These are phyloP conservation scores for Ophiostoma novo-ulmi DNA, from an alignment of 2,329 filamentous ascomycete species.

Conservation along the genomic window DNA sequence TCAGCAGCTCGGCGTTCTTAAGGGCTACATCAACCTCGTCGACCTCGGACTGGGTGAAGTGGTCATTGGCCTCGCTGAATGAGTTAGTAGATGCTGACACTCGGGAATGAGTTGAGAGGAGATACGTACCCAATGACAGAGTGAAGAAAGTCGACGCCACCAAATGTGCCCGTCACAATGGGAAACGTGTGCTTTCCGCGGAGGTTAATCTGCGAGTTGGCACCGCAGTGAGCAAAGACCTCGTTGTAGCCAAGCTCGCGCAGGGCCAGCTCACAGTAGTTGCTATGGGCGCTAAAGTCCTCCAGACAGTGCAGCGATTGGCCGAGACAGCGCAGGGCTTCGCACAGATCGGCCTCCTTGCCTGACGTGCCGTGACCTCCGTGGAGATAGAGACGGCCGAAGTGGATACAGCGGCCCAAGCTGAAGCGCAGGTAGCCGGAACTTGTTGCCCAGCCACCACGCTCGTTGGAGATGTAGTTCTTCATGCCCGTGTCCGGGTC, in stretches of 20 bases:
- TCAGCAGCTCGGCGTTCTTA: slow-evolving; percentile 57
- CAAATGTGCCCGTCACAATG: slow-evolving; percentile 70
- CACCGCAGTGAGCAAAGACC: slow-evolving; percentile 72
- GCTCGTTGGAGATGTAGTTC: slow-evolving; percentile 95
- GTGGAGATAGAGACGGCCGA: slow-evolving; percentile 66
- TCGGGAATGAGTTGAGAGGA: background rate
- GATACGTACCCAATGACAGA: slow-evolving; percentile 53
- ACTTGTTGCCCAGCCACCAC: slow-evolving; percentile 82
- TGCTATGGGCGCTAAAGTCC: slow-evolving; percentile 75
- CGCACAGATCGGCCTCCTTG: slow-evolving; percentile 71
- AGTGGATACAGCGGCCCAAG: slow-evolving; percentile 69
- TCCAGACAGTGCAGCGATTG: slow-evolving; percentile 74
- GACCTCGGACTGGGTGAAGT: slow-evolving; percentile 79
- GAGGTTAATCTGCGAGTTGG: slow-evolving; percentile 59
- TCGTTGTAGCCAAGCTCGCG: slow-evolving; percentile 64
- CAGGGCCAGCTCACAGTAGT: slow-evolving; percentile 74
- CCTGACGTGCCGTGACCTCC: slow-evolving; percentile 56
- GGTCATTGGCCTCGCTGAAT: slow-evolving; percentile 64
- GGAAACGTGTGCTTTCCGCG: slow-evolving; percentile 65
- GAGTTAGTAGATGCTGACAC: background rate
- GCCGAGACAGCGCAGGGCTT: slow-evolving; percentile 70
- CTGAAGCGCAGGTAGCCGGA: slow-evolving; percentile 77
- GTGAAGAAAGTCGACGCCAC: slow-evolving; percentile 78
- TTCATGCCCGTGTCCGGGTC: slow-evolving; percentile 88
- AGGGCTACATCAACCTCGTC: slow-evolving; percentile 73